Evolutionary conservation across 2,329 filamentous ascomycete genomes (phyloP).

Genomic region (Aspergillus tanneri): DNA sequence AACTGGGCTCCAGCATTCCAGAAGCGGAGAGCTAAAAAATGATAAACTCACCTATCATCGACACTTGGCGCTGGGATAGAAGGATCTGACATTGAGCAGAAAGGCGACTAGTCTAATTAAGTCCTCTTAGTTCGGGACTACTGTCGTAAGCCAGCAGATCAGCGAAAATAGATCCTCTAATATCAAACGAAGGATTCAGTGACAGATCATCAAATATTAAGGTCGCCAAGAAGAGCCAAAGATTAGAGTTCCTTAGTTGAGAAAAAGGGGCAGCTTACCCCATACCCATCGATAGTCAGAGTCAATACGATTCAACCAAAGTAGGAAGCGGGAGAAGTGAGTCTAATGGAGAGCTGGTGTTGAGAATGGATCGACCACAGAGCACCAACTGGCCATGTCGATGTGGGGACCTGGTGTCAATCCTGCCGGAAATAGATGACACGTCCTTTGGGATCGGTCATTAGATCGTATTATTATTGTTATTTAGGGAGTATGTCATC

Average conservation of each 20-base stretch:
- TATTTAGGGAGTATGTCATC: too few relatives aligned
- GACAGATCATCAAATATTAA: background rate
- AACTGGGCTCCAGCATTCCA: slow-evolving; percentile 13
- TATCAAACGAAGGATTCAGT: too few relatives aligned
- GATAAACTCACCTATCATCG: slow-evolving; percentile 9
- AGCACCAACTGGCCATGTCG: slow-evolving; percentile 9
- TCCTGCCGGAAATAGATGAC: slow-evolving; percentile 1
- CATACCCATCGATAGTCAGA: background rate
- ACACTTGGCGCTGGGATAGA: slow-evolving; percentile 3
- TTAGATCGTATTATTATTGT: too few relatives aligned
- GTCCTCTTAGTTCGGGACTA: slow-evolving; percentile 6
- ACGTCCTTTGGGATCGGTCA: too few relatives aligned
- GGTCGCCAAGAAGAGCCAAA: background rate
- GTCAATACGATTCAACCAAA: background rate
- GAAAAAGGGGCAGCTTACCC: background rate
- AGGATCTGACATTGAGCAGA: slow-evolving; percentile 8
- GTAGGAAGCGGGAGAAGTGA: background rate
- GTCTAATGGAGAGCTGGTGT: background rate
- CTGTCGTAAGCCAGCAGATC: slow-evolving; percentile 1
- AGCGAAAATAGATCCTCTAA: background rate
- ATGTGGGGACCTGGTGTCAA: slow-evolving; percentile 9
- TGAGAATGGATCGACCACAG: slow-evolving; percentile 12
- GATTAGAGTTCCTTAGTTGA: background rate
- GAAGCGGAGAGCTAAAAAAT: slow-evolving; percentile 7
- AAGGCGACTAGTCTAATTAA: background rate